Percentiles rank a stretch among this genome's conserved stretches.
These are phyloP conservation scores for Collybia mongolica DNA, from an alignment of 768 basidiomycete genomes.

Conservation along the genomic window DNA sequence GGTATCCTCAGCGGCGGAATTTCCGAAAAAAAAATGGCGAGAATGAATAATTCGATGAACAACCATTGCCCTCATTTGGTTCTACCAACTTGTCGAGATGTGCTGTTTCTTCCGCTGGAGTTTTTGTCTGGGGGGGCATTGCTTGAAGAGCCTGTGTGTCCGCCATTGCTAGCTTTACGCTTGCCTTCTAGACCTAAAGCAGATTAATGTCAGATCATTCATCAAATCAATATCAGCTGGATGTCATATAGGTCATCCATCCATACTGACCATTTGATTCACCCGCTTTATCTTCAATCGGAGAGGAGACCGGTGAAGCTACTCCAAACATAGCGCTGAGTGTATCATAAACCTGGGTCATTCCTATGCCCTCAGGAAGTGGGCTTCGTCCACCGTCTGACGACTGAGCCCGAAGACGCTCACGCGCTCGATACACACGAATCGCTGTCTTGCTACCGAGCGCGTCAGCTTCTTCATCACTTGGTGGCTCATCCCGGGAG, in stretches of 20 bases:
- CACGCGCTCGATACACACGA: constrained; percentile 52
- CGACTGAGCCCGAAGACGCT: constrained; percentile 36
- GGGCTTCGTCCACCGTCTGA: constrained; percentile 34
- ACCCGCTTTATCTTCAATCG: constrained; percentile 5
- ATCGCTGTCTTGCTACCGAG: constrained; percentile 60
- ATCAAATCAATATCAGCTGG: neutral
- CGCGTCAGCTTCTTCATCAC: constrained; percentile 48
- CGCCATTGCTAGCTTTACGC: neutral
- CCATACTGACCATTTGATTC: neutral
- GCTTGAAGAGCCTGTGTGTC: neutral
- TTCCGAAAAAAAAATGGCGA: neutral
- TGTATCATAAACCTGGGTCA: constrained; percentile 29
- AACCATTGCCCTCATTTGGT: neutral
- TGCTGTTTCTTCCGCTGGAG: constrained; percentile 10
- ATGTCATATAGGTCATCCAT: neutral
- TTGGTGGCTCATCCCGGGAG: constrained; percentile 47
- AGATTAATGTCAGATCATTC: neutral
- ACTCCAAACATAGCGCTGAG: constrained; percentile 22
- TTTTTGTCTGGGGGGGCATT: constrained; percentile 1
- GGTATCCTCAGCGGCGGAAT: neutral
- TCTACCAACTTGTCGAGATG: constrained; percentile 12
- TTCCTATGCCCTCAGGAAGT: constrained; percentile 27
- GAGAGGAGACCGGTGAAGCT: neutral
- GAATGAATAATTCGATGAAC: neutral
- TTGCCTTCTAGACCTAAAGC: constrained; percentile 4